Evolutionary conservation across 2,329 filamentous ascomycete species (phyloP), one percentile per base, ranked within the genome.

Genomic region (Neospermospora avenae): DNA sequence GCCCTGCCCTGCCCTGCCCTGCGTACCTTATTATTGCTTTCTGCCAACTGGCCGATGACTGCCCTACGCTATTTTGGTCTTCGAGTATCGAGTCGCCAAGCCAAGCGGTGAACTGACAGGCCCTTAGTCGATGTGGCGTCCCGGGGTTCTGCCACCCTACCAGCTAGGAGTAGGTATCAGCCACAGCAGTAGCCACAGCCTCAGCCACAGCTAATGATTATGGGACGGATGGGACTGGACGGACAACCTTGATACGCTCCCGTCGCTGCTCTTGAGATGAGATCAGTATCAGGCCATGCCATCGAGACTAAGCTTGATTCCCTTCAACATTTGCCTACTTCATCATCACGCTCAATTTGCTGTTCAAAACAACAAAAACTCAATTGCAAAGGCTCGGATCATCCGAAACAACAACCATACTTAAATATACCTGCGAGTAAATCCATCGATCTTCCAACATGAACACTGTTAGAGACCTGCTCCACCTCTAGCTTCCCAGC

Each of bases 401-500:
- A 2, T 34, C 18, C 31, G 25, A 48, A n/a, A 24, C 52, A 34
- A 31, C 24, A 39, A 48, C 46, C 35, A 22, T 57, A 55, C 37
- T 54, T 46, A n/a, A 13, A 25, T 35, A 35, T 16, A 18, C n/a
- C 6, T 16, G 13, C 16, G 34, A 6, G 10, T 37, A 51, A 42
- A 54, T 28, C 51, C 24, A 54, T 7, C 18, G 20, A 54, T 44
- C 35, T 39, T 55, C 48, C 65, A 58, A 63, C 34, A 84, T 84
- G 82, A 84, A 84, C 69, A 84, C 81, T 54, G 82, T 84, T 74
- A 73, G 80, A 31, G 49, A 35, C 25, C 52, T 48, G 13, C 55
- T 44, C 42, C 56, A 45, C 18, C 28, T 34, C 41, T 20, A 25
- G 3, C n/a, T 20, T 34, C 34, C 46, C 44, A 58, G 64, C 66